These are phyloP conservation scores for Debaryomyces sp. DNA, from an alignment of 1,139 yeast genomes.

Conservation along the genomic window DNA sequence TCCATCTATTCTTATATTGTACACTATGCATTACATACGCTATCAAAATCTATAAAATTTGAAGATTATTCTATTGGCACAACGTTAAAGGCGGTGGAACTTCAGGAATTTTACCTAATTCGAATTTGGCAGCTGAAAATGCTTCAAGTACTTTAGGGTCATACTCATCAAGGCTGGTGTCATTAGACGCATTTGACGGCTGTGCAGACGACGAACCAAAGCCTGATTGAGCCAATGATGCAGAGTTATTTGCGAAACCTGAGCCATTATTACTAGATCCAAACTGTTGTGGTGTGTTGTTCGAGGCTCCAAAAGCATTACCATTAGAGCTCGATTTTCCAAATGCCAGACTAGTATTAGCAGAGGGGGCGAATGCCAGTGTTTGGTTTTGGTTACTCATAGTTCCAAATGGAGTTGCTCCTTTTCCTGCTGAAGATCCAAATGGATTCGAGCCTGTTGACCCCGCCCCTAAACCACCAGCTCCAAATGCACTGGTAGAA, in stretches of 20 bases:
- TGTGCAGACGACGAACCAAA: background rate
- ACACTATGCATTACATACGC: background rate
- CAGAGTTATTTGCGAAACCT: background rate
- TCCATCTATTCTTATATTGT: background rate
- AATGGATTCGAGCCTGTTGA: slow-evolving; percentile 9
- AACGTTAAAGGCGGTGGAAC: slow-evolving; percentile 66
- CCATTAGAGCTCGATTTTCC: slow-evolving; percentile 6
- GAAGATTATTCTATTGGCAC: slow-evolving; percentile 5
- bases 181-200: background rate
- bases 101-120: slow-evolving; percentile 76
- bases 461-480: slow-evolving; percentile 8
- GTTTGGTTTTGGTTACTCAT: slow-evolving; percentile 2
- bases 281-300: background rate
- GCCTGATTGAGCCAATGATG: slow-evolving; percentile 2
- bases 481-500: slow-evolving; percentile 11
- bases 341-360: slow-evolving; percentile 11
- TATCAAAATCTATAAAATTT: background rate
- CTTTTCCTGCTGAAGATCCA: slow-evolving; percentile 6
- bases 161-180: slow-evolving; percentile 13
- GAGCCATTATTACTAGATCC: slow-evolving; percentile 6
- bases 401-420: slow-evolving; percentile 17
- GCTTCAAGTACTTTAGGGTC: slow-evolving; percentile 42
- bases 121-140: slow-evolving; percentile 55
- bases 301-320: background rate
- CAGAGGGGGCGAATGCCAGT: slow-evolving; percentile 4